Evolutionary conservation across 495 filamentous ascomycete species (phyloP), one percentile per base, ranked within the genome.

Genomic region (Xylaria cubensis): DNA sequence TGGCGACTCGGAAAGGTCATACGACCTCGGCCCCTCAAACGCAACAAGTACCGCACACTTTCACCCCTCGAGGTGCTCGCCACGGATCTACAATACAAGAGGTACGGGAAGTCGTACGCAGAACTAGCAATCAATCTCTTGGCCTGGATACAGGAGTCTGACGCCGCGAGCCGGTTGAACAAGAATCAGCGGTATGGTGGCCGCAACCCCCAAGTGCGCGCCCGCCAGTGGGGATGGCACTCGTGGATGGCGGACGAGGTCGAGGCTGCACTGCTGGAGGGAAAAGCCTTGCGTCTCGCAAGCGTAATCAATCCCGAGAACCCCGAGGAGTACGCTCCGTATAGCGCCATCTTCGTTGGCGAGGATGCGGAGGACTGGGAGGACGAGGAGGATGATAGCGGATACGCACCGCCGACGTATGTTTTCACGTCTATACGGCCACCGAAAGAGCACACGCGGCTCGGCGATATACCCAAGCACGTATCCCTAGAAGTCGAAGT

Each of bases 1-100:
- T 81, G 80, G 80, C 78, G 73, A 42, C 64, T 80, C 1, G 72
- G 76, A 39, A 77, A 77, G 58, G 61, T 79, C 26, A 80, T 81
- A 64, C 72, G 74, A 8, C 71, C 61, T n/a, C 41, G 66, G 19
- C 72, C 77, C 34, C 72, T 79, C 65, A 79, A 74, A 42, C 15
- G 29, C 10, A 67, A 76, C 19, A 79, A 76, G 26, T 79, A 70
- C 53, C 67, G 44, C n/a, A 78, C 69, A 13, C 21, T 79, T 12
- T 41, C 41, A 41, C 73, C 76, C 12, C 71, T 79, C 5, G 73
- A 56, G 6, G 42, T 24, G 13, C 72, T 79, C 6, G 77, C 77
- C 17, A 76, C 75, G 26, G 74, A 78, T 10, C 67, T 79, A 10
- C 42, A 75, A 15, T 79, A 70, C 64, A 67, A 67, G 12, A 70